Evolutionary conservation across 768 basidiomycete genomes (phyloP), one percentile per base, ranked within the genome.

Genomic region (Boletus rufocinnamomeus): DNA sequence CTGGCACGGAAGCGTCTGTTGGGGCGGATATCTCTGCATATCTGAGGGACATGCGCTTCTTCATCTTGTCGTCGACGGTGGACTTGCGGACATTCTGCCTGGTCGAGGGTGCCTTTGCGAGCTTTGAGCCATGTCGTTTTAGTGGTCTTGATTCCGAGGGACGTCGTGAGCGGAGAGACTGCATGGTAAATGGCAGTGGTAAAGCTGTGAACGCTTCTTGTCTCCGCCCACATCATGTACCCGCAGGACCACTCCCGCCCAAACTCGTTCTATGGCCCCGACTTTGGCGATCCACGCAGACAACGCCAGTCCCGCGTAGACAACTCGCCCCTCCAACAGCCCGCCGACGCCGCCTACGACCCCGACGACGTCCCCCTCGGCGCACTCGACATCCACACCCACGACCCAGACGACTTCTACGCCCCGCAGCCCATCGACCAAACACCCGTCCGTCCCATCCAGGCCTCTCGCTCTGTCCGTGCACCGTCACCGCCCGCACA

Each of bases 11-110:
- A 10, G 72, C 69, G 50, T 84, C 81, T 3, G 84, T 86, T 7
- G 88, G 89, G n/a, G 81, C 77, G 1, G 88, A 88, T 54, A 92
- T 88, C 63, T 91, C 90, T 40, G 89, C 92, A 82, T 91, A 97
- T 71, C 95, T 87, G 83, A 88, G 91, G 17, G 94, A 95, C 87
- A 97, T 89, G 69, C 95, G 89, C 75, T 93, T 93, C 83, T 93
- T 94, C 75, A 97, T 94, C 77, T 91, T 93, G 81, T 95, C 95
- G 72, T 94, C 82, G 59, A 87, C 81, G 56, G 73, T 59, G 9
- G 75, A 75, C 23, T 69, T 86, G 69, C 80, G 79, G 6, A 74
- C 74, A 69, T 81, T 80, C 61, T 80, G 72, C 64, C 78, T 65
- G 10, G 51, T 60, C 5, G 73, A 59, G 6, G 65, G 55, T 0